These are phyloP conservation scores for Dictyostelium purpureum DNA, from an alignment of 78 protist species.

Conservation along the genomic window DNA sequence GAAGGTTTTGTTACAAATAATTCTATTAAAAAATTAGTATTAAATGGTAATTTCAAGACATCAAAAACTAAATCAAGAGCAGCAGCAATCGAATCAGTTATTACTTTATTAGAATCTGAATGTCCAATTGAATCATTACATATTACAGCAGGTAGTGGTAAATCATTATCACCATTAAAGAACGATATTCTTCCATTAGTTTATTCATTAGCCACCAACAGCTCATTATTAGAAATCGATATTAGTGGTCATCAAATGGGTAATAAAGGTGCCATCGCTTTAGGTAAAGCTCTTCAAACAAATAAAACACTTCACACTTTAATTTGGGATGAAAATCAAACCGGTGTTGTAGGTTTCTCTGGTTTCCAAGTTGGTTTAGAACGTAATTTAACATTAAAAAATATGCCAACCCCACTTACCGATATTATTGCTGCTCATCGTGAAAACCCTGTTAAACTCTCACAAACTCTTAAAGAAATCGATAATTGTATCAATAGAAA, in stretches of 20 bases:
- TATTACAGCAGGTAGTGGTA: conserved; percentile 39
- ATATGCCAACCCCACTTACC: conserved; percentile 67
- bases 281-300: conserved; percentile 84
- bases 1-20: conserved; percentile 55
- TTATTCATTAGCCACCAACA: conserved; percentile 80
- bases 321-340: conserved; percentile 80
- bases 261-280: conserved; percentile 80
- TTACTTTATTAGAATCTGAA: conserved; percentile 30
- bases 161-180: conserved; percentile 72
- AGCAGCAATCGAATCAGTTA: conserved; percentile 67
- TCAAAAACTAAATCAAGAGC: conserved; percentile 74
- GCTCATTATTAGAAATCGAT: conserved; percentile 45
- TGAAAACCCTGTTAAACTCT: conserved; percentile 28
- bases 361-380: conserved; percentile 71
- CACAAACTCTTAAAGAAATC: conserved; percentile 38
- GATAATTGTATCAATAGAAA: conserved; percentile 72
- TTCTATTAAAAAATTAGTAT: conserved; percentile 41
- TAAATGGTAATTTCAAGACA: conserved; percentile 78
- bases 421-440: conserved; percentile 61
- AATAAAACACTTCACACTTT: conserved; percentile 71
- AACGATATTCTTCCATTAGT: conserved; percentile 71
- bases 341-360: conserved; percentile 50
- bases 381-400: conserved; percentile 68
- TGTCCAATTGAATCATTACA: conserved; percentile 55
- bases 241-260: conserved; percentile 85